Percentiles rank a stretch among this genome's conserved stretches.
These are phyloP conservation scores for Fusarium poae DNA, from an alignment of 2,329 filamentous ascomycete species.

Conservation along the genomic window DNA sequence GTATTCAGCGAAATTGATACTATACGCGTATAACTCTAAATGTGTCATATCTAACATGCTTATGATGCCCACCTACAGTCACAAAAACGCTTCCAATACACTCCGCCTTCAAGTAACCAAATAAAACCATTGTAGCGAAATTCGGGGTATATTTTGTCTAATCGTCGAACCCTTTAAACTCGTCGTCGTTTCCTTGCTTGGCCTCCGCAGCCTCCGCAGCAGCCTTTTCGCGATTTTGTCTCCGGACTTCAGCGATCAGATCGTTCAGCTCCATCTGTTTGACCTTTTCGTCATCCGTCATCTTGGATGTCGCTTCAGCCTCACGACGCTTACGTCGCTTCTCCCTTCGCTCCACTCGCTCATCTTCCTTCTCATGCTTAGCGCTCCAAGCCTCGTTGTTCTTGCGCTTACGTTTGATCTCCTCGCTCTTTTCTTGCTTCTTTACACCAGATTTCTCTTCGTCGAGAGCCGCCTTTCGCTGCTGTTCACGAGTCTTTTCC, in stretches of 20 bases:
- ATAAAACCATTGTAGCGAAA: conserved; percentile 1
- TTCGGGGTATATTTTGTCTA: conserved; percentile 52
- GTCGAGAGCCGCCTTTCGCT: conserved; percentile 69
- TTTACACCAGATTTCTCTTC: conserved; percentile 58
- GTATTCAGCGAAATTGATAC: conserved; percentile 8
- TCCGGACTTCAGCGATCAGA: conserved; percentile 74
- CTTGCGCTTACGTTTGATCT: conserved; percentile 68
- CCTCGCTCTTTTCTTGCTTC: conserved; percentile 56
- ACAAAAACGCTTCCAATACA: neutral
- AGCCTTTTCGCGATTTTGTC: conserved; percentile 63
- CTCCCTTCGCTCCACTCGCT: conserved; percentile 71
- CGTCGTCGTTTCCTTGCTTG: conserved; percentile 59
- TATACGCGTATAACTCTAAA: conserved; percentile 39
- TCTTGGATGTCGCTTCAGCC: conserved; percentile 70
- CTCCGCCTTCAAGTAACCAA: conserved; percentile 13
- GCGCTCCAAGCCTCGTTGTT: conserved; percentile 79
- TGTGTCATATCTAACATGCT: neutral
- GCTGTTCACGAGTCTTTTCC: conserved; percentile 77
- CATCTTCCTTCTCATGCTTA: conserved; percentile 75
- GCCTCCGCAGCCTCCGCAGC: conserved; percentile 45
- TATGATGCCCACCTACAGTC: neutral
- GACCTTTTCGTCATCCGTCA: conserved; percentile 78
- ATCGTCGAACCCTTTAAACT: conserved; percentile 72
- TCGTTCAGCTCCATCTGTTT: conserved; percentile 73
- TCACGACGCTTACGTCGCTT: conserved; percentile 75